Evolutionary conservation across 352 stramenopile species (phyloP).

Genomic region (Plasmopara viticola): DNA sequence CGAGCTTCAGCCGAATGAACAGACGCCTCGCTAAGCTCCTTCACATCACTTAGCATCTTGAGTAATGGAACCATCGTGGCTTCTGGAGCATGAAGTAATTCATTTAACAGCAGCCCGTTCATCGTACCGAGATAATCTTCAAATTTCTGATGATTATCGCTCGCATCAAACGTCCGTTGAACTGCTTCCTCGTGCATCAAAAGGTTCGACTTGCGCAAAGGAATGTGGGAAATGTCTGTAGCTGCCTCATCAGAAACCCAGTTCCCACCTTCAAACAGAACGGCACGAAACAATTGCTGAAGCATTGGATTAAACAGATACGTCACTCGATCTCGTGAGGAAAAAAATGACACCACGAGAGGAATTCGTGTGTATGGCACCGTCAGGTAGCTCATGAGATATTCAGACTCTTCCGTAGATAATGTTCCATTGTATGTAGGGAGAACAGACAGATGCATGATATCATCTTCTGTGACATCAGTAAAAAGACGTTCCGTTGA

Average conservation of each 20-base stretch:
- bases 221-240: conserved; percentile 69
- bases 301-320: conserved; percentile 85
- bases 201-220: conserved; percentile 76
- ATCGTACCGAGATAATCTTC: conserved; percentile 92
- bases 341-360: conserved; percentile 96
- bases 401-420: conserved; percentile 94
- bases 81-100: conserved; percentile 94
- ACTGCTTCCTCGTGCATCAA: conserved; percentile 77
- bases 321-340: conserved; percentile 82
- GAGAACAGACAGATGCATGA: conserved; percentile 95
- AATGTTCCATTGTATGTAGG: conserved; percentile 95
- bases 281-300: conserved; percentile 76
- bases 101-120: conserved; percentile 96
- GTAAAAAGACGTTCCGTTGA: conserved; percentile 25
- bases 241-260: conserved; percentile 63
- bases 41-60: conserved; percentile 79
- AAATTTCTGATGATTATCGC: conserved; percentile 71
- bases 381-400: conserved; percentile 98
- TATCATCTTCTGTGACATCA: conserved; percentile 94
- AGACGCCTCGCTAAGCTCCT: conserved; percentile 72
- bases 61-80: conserved; percentile 66
- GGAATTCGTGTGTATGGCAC: conserved; percentile 98
- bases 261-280: conserved; percentile 87
- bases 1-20: conserved; percentile 77
- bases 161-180: conserved; percentile 62